Base-by-base conservation (phyloP, 225 moss, liverwort and hornwort species). In the Pleurozium schreberi region DNA sequence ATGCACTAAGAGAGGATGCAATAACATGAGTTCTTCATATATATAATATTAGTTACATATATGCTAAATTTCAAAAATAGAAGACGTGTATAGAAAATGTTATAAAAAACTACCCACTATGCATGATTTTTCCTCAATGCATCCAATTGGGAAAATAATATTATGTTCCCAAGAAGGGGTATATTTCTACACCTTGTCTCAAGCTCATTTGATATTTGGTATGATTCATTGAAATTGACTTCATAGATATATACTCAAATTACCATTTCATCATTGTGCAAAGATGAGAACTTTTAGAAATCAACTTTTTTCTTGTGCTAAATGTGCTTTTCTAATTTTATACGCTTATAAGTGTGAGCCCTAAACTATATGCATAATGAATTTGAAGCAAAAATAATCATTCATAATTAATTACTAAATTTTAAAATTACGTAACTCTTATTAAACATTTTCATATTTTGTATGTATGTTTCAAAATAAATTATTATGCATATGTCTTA, bases 101-200 rank as follows among this genome's bases (percentile, higher is more conserved):
- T 75, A 12, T 20, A 1, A 34, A 73, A 49, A 34, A 75, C 8
- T 13, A 13, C 3, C 8, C 33, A 52, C 5, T 9, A 22, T 76
- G 3, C 53, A 76, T 22, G 9, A 34, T 76, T 22, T 52, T 52
- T 76, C 52, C 0, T 5, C 2, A n/a, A 34, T 52, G 12, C 8
- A 52, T 0, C 3, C 2, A 3, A 76, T 52, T 52, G 8, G 2
- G 20, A 75, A 50, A 34, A 50, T 3, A 3, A 47, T 47, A 30
- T 18, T 47, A 30, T 2, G 2, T 47, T 47, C 1, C 0, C 11
- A 0, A 6, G 2, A 18, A 30, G 1, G 11, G 3, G 3, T 20
- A 20, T 5, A 20, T 18, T 47, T 30, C 3, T 30, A 2, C 4
- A 30, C 11, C 10, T 28, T 28, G 6, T 43, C 2, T 17, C 9